These are phyloP conservation scores for Scenedesmus sp. DNA, from an alignment of 163 green algal species.

Conservation along the genomic window DNA sequence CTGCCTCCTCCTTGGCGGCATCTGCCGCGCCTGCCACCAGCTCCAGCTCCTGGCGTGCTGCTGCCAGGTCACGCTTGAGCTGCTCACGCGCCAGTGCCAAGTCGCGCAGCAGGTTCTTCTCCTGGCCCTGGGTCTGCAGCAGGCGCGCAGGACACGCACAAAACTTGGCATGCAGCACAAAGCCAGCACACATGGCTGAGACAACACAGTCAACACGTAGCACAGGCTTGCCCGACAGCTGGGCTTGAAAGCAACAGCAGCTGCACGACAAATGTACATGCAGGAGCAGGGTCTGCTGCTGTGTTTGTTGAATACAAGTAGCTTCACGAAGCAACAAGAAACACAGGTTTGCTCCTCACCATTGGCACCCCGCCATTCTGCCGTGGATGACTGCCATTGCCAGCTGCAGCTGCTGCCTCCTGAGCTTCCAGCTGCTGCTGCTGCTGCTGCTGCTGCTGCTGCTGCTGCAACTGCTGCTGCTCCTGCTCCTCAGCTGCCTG, in stretches of 20 bases:
- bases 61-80: conserved; percentile 63
- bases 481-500: background rate
- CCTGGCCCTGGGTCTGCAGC: conserved; percentile 13
- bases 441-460: conserved; percentile 22
- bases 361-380: background rate
- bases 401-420: background rate
- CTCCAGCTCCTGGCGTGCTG: conserved; percentile 64
- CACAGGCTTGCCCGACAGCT: no score
- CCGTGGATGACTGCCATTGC: background rate
- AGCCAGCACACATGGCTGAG: background rate
- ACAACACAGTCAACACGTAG: no score
- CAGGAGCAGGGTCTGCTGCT: no score
- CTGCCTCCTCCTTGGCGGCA: conserved; percentile 74
- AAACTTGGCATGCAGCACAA: no score
- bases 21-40: conserved; percentile 52
- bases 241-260: no score
- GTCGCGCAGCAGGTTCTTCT: conserved; percentile 48
- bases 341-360: background rate
- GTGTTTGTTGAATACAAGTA: no score
- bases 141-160: background rate
- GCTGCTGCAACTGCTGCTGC: conserved; percentile 25
- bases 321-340: background rate
- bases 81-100: conserved; percentile 49
- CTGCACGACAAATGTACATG: no score
- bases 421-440: conserved; percentile 14